Conservation (phyloP, 345 rosid species). For the Dipteronia dyeriana region DNA sequence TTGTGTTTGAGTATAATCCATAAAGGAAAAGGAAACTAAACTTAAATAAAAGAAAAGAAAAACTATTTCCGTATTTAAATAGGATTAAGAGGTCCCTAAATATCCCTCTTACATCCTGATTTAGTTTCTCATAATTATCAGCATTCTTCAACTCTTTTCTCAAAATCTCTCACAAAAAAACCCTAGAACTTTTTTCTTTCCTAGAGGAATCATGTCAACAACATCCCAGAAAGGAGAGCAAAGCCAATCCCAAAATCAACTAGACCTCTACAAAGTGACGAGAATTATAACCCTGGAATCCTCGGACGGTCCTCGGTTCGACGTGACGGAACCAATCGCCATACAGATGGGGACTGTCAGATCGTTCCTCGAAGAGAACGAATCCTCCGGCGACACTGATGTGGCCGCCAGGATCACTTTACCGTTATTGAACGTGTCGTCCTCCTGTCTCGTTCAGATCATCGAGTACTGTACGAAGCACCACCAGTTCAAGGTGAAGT, state of each 20-base stretch:
- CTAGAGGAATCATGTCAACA: not conserved
- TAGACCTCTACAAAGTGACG: too few relatives aligned
- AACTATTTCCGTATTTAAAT: too few relatives aligned
- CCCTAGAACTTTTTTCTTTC: not conserved
- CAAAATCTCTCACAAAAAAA: too few relatives aligned
- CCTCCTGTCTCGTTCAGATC: not conserved
- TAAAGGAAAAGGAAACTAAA: too few relatives aligned
- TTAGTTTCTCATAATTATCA: too few relatives aligned
- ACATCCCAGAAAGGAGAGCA: not conserved
- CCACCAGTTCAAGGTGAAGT: not conserved
- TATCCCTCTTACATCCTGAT: too few relatives aligned
- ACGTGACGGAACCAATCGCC: slow-evolving; percentile 19
- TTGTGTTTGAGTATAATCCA: too few relatives aligned
- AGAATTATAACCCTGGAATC: slow-evolving; percentile 16
- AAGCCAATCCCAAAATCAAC: not conserved
- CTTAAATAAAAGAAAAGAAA: too few relatives aligned
- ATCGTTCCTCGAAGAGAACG: slow-evolving; percentile 12
- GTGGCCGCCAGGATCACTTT: not conserved
- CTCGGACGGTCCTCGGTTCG: slow-evolving; percentile 14
- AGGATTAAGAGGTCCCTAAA: too few relatives aligned
- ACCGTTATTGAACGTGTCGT: slow-evolving; percentile 20
- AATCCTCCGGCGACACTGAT: not conserved
- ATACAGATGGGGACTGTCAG: slow-evolving; percentile 17
- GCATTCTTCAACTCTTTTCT: too few relatives aligned
- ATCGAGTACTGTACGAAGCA: not conserved